Conservation (phyloP, 345 rosid species). For the Combretum micranthum region DNA sequence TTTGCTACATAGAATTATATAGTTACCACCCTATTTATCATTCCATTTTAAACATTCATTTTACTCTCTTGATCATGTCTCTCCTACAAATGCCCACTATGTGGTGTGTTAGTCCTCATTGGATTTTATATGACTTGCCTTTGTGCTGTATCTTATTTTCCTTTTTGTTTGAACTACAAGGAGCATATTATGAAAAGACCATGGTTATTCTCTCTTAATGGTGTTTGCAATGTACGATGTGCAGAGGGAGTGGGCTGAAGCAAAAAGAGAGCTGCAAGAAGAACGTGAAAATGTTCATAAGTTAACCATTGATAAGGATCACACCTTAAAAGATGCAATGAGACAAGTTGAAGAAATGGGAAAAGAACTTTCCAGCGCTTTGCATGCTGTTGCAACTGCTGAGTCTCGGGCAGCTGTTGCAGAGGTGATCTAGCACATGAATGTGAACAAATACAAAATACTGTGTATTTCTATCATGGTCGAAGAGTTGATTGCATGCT, state of each 20-base stretch:
- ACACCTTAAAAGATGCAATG: conserved; percentile 60
- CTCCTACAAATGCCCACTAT: no score
- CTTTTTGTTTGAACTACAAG: no score
- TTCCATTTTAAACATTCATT: no score
- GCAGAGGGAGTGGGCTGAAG: conserved; percentile 96
- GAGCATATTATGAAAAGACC: background rate
- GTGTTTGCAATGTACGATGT: background rate
- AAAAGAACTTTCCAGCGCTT: conserved; percentile 62
- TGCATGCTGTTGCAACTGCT: conserved; percentile 70
- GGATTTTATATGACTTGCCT: no score
- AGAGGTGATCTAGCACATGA: conserved; percentile 41
- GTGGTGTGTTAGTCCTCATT: no score
- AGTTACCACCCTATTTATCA: no score
- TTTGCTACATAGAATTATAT: no score
- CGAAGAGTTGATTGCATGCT: background rate
- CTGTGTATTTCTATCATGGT: conserved; percentile 2
- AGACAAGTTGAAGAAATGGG: conserved; percentile 85
- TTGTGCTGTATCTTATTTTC: no score
- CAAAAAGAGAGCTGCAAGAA: conserved; percentile 79
- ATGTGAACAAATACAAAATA: background rate
- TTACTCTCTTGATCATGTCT: no score
- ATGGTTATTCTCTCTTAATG: background rate
- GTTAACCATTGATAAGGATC: conserved; percentile 59
- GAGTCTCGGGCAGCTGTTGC: conserved; percentile 84
- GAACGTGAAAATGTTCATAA: conserved; percentile 63